Base-by-base conservation (phyloP, 768 basidiomycete species). In the Lactarius pseudohatsudake region DNA sequence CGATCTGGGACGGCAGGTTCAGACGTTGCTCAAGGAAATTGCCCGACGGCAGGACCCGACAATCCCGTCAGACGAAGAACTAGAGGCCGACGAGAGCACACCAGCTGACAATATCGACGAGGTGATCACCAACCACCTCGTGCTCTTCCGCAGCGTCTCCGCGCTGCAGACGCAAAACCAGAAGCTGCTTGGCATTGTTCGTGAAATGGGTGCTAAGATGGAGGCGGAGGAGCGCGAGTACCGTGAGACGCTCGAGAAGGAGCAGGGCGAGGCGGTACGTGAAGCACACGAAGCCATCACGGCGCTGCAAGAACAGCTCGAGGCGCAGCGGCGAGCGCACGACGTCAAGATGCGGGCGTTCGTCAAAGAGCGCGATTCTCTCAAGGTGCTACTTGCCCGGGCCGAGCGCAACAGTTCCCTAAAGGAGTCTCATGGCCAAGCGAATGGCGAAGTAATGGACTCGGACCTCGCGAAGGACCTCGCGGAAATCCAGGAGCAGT, bases 151-250 rank as follows among this genome's bases (percentile, higher is more conserved):
- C 54, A 90, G 88, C 0, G 84, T 98, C 61, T 82, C 85, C 16
- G 81, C 84, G 15, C 79, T 99, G n/a, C 95, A 98, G 73, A 84
- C 88, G 50, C 95, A 96, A 78, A 98, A 98, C 75, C 90, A 92
- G 79, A 91, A 90, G 71, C 78, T 98, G 28, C 80, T 98, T 57
- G 87, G 85, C 75, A 87, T 96, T 70, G 88, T 90, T 15, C 82
- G 96, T 20, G 90, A 92, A 63, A 81, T 98, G 45, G 94, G 91
- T 6, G 77, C 82, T 43, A 89, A 91, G 80, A 85, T 98, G 83
- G 97, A 98, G 77, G 80, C 80, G 6, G 90, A 91, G 71, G 94
- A 96, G 76, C 82, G 81, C 69, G 91, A 92, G 30, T 89, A 90
- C 70, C 83, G 84, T 54, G 87, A 86, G 57, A 75, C 77, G 6